A percentile compares a stretch with the other conserved stretches of the same genome.
phyloP scores from a whole-genome alignment of 257 asterid genomes.

The Nyctanthes arbortristis region DNA sequence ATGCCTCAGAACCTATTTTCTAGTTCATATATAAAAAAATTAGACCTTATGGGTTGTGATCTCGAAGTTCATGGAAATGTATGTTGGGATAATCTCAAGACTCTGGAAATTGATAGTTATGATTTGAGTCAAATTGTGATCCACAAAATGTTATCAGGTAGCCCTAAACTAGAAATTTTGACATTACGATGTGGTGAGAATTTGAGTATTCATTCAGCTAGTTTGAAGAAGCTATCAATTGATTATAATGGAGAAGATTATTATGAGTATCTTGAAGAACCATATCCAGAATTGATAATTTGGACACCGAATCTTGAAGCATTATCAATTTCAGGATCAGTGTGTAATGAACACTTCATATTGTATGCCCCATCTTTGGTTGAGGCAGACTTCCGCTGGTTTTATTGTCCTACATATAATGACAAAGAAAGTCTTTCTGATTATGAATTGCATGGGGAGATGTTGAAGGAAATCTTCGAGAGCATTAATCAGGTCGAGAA shows the following conservation, averaged over 20 bases:
- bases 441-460: background rate
- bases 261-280: background rate
- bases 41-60: constrained; percentile 3
- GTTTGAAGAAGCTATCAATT: background rate
- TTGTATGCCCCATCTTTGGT: background rate
- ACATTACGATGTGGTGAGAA: background rate
- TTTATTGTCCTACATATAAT: background rate
- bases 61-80: background rate
- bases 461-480: background rate
- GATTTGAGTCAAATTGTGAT: background rate
- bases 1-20: background rate
- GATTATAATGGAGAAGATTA: background rate
- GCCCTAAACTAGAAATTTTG: constrained; percentile 12
- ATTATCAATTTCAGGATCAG: background rate
- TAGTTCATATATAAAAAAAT: background rate
- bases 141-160: constrained; percentile 8
- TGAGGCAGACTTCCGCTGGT: background rate
- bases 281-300: background rate
- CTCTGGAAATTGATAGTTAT: background rate
- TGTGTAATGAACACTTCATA: background rate
- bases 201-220: background rate
- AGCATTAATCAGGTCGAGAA: constrained; percentile 12
- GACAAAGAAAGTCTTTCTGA: no score
- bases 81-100: constrained; percentile 12
- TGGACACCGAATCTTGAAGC: constrained; percentile 15